A percentile compares a stretch with the other conserved stretches of the same genome.
These are phyloP conservation scores for Metschnikowia vanudenii DNA, from an alignment of 805 yeast genomes.

Conservation along the genomic window DNA sequence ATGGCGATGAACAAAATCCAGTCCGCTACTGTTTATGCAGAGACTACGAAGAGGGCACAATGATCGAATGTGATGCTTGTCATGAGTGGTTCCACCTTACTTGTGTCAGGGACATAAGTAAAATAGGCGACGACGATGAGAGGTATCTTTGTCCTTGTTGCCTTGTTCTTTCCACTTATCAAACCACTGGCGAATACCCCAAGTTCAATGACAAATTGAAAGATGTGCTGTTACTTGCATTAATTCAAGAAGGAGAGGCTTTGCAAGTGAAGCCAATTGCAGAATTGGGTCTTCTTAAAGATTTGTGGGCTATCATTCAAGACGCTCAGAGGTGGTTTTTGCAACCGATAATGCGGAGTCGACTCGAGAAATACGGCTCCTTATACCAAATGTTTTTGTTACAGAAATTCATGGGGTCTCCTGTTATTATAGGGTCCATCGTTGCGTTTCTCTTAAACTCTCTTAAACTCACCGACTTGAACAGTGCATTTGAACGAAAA, in stretches of 20 bases:
- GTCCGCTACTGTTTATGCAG: constrained; percentile 60
- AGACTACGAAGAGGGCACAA: constrained; percentile 54
- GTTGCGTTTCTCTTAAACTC: constrained; percentile 3
- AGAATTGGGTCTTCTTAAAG: constrained; percentile 8
- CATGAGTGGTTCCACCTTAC: constrained; percentile 68
- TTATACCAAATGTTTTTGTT: constrained; percentile 15
- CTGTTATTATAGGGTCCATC: constrained; percentile 5
- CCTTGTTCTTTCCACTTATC: constrained; percentile 3
- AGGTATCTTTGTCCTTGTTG: constrained; percentile 20
- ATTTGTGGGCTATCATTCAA: constrained; percentile 1
- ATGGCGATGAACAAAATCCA: constrained; percentile 4
- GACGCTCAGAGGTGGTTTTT: constrained; percentile 4
- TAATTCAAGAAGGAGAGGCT: constrained; percentile 7
- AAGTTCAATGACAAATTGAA: neutral
- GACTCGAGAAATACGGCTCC: neutral
- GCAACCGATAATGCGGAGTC: constrained; percentile 4
- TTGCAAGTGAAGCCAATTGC: constrained; percentile 10
- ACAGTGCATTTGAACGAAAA: constrained; percentile 1
- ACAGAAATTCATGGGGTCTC: constrained; percentile 19
- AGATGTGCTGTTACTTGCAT: constrained; percentile 1
- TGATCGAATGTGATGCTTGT: constrained; percentile 71
- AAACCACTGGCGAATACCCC: constrained; percentile 1
- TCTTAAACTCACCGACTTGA: constrained; percentile 3
- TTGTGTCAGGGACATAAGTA: constrained; percentile 40
- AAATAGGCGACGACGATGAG: constrained; percentile 17